Percentiles rank a stretch among this genome's conserved stretches.
Conservation (phyloP, 352 stramenopile genomes). For the Pythium graminicola region DNA sequence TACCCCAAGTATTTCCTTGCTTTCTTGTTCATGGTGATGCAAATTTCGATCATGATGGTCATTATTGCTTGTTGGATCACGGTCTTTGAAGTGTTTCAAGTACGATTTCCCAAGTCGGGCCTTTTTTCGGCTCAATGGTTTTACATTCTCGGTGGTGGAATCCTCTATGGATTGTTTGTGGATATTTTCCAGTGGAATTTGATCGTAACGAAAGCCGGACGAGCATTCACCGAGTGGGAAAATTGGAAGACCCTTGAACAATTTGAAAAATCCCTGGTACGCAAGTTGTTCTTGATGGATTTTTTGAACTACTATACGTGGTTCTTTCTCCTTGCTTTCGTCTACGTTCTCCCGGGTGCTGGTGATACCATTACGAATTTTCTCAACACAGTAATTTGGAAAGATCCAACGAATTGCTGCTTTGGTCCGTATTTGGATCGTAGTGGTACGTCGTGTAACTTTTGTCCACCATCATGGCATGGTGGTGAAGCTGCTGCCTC, state of each 20-base stretch:
- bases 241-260: conserved; percentile 83
- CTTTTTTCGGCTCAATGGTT: conserved; percentile 78
- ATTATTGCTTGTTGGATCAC: conserved; percentile 82
- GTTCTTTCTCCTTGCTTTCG: conserved; percentile 83
- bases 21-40: conserved; percentile 63
- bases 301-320: conserved; percentile 88
- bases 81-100: conserved; percentile 67
- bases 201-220: conserved; percentile 62
- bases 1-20: conserved; percentile 66
- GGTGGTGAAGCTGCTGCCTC: conserved; percentile 25
- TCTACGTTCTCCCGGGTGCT: conserved; percentile 76
- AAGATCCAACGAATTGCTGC: conserved; percentile 74
- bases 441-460: conserved; percentile 35
- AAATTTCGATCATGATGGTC: conserved; percentile 84
- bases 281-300: conserved; percentile 80
- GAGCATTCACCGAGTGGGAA: conserved; percentile 75
- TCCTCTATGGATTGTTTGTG: conserved; percentile 76
- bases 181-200: conserved; percentile 80
- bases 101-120: conserved; percentile 53
- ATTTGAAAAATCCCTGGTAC: conserved; percentile 71
- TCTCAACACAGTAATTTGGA: conserved; percentile 68
- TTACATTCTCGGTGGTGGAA: conserved; percentile 66
- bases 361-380: conserved; percentile 78
- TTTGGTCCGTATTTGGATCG: conserved; percentile 70
- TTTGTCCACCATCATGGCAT: conserved; percentile 64